Percentiles rank a stretch among this genome's conserved stretches.
phyloP scores from a whole-genome alignment of 768 basidiomycete species.

The Rhodocollybia butyracea region DNA sequence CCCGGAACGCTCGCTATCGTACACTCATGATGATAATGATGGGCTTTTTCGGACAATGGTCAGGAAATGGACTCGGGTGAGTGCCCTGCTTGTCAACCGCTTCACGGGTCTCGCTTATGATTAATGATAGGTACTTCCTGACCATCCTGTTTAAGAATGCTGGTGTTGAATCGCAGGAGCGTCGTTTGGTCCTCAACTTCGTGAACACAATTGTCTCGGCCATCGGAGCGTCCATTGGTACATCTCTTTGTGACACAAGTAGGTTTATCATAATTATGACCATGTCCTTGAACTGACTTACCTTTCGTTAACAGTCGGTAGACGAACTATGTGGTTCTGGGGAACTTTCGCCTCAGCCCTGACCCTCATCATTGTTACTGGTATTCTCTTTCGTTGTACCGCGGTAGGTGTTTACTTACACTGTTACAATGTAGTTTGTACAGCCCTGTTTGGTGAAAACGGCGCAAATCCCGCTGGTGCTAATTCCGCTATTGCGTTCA shows the following conservation, averaged over 20 bases:
- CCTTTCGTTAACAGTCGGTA: conserved; percentile 26
- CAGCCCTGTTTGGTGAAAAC: conserved; percentile 36
- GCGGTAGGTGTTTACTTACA: not conserved
- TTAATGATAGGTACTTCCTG: conserved; percentile 35
- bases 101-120: not conserved
- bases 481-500: conserved; percentile 42
- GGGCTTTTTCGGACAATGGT: conserved; percentile 49
- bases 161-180: conserved; percentile 36
- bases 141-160: conserved; percentile 38
- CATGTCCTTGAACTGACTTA: not conserved
- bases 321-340: conserved; percentile 46
- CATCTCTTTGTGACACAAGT: conserved; percentile 38
- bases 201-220: conserved; percentile 40
- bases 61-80: conserved; percentile 40
- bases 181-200: conserved; percentile 37
- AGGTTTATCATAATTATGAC: not conserved
- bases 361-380: conserved; percentile 39
- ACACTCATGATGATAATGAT: conserved; percentile 48
- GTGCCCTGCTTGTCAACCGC: conserved; percentile 2
- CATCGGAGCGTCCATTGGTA: conserved; percentile 38
- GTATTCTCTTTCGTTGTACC: conserved; percentile 9
- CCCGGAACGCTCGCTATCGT: conserved; percentile 42
- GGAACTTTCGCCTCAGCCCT: conserved; percentile 38
- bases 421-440: conserved; percentile 25
- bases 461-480: conserved; percentile 34